Base-by-base conservation (phyloP, 2,329 filamentous ascomycete species). In the Cladophialophora bantiana region DNA sequence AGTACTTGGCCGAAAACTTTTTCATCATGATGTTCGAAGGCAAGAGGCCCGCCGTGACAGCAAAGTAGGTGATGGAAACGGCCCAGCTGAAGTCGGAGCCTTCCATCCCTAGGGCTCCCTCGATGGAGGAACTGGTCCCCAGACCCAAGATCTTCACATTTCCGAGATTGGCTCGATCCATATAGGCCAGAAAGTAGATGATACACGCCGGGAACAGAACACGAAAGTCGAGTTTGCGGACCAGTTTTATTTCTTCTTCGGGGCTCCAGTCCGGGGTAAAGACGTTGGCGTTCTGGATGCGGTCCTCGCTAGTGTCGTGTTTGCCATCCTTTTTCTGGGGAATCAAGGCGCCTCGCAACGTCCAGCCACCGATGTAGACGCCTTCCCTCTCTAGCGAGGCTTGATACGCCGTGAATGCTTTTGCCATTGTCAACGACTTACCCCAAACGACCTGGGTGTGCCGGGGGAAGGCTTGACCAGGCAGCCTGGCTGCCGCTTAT, bases 61-160 rank as follows among this genome's bases (percentile, higher is more conserved):
- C 52, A 34, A 71, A 70, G 56, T 69, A 71, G 38, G 68, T 62
- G 45, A 71, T 67, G 15, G 70, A 69, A 31, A 71, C 69, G 32
- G 69, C 64, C 70, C 70, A 71, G 53, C 70, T 71, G 64, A 71
- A 71, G 12, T 70, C 54, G 12, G 52, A 42, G 45, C 67, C 67
- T 26, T 62, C 20, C 10, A 71, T 66, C 31, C 59, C 53, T 20
- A 71, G 60, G n/a, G 45, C 50, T 4, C 20, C 38, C 42, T 64
- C 35, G 50, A 71, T 36, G 42, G 62, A 66, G 59, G 62, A 63
- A 1, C 36, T 31, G 3, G 54, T 64, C 15, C 66, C 68, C 18
- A 60, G 55, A 18, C 67, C 66, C 5, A 71, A 40, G 38, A 70
- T 68, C 42, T 65, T 64, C 36, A 68, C 58, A 53, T 70, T 67